phyloP scores from a whole-genome alignment of 176 grass and related monocot species.

The Carex parvula region DNA sequence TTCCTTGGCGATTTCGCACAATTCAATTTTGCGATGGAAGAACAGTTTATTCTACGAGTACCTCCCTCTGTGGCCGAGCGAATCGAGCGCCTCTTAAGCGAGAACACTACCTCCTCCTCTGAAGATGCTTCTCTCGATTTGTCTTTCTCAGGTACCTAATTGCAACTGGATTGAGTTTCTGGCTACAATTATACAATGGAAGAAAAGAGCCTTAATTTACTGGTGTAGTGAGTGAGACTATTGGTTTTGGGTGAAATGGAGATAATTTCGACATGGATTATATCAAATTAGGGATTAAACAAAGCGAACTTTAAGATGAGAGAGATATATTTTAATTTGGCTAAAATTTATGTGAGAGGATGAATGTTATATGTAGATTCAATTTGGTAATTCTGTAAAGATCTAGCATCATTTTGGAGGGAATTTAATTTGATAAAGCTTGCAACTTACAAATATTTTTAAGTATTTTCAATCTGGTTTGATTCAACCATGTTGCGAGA shows the following conservation, averaged over 20 bases:
- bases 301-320: too few relatives aligned
- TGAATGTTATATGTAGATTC: too few relatives aligned
- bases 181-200: neutral
- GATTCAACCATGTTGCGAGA: too few relatives aligned
- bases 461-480: too few relatives aligned
- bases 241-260: neutral
- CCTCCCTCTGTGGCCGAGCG: constrained; percentile 64
- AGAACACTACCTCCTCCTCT: constrained; percentile 49
- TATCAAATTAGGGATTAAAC: neutral
- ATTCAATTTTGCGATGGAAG: constrained; percentile 43
- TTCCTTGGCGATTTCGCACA: too few relatives aligned
- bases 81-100: constrained; percentile 73
- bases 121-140: constrained; percentile 71
- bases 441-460: too few relatives aligned
- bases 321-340: too few relatives aligned
- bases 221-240: neutral
- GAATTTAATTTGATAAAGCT: too few relatives aligned
- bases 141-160: constrained; percentile 66
- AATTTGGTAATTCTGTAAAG: too few relatives aligned
- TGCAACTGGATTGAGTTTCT: neutral
- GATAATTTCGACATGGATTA: neutral
- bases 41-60: constrained; percentile 88
- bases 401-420: too few relatives aligned
- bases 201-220: too few relatives aligned
- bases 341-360: too few relatives aligned